These are phyloP conservation scores for Amanita subjunquillea DNA, from an alignment of 768 basidiomycete genomes.

Conservation along the genomic window DNA sequence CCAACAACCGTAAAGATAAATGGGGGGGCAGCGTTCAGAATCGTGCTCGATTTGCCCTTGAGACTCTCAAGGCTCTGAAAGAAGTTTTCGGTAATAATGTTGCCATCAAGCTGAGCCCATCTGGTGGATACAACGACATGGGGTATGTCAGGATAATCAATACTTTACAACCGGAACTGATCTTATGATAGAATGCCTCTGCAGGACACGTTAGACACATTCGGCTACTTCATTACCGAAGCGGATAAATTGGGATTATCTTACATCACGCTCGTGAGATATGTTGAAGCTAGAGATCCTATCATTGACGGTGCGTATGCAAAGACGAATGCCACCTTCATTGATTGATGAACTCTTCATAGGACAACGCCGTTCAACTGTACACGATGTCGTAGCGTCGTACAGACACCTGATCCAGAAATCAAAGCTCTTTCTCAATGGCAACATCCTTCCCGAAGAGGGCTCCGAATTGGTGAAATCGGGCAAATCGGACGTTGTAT, in stretches of 20 bases:
- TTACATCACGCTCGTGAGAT: conserved; percentile 22
- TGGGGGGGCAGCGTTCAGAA: conserved; percentile 55
- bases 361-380: conserved; percentile 26
- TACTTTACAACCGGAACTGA: not conserved
- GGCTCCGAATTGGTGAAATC: conserved; percentile 23
- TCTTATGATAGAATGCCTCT: conserved; percentile 26
- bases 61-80: conserved; percentile 32
- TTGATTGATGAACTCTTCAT: not conserved
- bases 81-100: conserved; percentile 35
- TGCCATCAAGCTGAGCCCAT: conserved; percentile 37
- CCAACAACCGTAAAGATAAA: conserved; percentile 43
- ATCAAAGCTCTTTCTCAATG: conserved; percentile 27
- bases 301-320: conserved; percentile 19
- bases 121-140: conserved; percentile 34
- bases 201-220: conserved; percentile 31
- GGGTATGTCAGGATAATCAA: conserved; percentile 17
- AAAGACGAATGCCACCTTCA: not conserved
- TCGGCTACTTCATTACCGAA: conserved; percentile 27
- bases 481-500: conserved; percentile 24
- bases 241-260: conserved; percentile 25
- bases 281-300: conserved; percentile 13
- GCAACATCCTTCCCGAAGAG: conserved; percentile 23
- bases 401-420: conserved; percentile 25
- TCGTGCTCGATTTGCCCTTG: conserved; percentile 41
- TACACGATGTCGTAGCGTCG: conserved; percentile 28